Percentiles rank a stretch among this genome's conserved stretches.
Conservation (phyloP, 768 basidiomycete genomes). For the Russula olivacea region DNA sequence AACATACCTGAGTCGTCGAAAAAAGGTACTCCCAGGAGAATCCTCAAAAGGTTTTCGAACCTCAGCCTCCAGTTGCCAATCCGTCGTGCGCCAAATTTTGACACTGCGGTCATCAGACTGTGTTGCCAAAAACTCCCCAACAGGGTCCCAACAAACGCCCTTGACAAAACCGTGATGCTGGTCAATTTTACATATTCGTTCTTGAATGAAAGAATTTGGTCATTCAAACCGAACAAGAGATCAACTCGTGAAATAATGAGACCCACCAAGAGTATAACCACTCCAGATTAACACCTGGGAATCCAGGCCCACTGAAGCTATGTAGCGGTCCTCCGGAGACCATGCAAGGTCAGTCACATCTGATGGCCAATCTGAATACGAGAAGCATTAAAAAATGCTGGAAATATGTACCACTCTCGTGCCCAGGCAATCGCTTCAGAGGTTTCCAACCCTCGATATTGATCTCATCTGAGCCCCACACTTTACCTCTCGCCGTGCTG, state of each 20-base stretch:
- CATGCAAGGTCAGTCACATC: slow-evolving; percentile 96
- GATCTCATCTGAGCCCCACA: slow-evolving; percentile 92
- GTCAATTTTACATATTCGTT: slow-evolving; percentile 76
- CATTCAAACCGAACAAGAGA: neutral
- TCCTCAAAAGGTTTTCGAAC: slow-evolving; percentile 88
- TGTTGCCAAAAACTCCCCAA: slow-evolving; percentile 96
- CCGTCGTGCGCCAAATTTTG: slow-evolving; percentile 92
- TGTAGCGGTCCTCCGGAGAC: slow-evolving; percentile 86
- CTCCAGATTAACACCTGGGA: slow-evolving; percentile 92
- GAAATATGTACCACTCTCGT: slow-evolving; percentile 73
- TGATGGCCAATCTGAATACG: slow-evolving; percentile 30
- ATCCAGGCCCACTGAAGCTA: slow-evolving; percentile 92
- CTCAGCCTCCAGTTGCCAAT: slow-evolving; percentile 83
- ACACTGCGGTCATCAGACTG: slow-evolving; percentile 95
- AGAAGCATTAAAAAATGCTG: slow-evolving; percentile 8
- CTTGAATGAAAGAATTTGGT: slow-evolving; percentile 35
- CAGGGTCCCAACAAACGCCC: slow-evolving; percentile 98
- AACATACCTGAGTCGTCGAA: slow-evolving; percentile 74
- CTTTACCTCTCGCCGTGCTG: slow-evolving; percentile 75
- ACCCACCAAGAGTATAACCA: slow-evolving; percentile 79
- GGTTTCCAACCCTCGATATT: slow-evolving; percentile 99
- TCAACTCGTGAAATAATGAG: neutral
- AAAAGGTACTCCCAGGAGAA: slow-evolving; percentile 93
- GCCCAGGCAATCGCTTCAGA: slow-evolving; percentile 83
- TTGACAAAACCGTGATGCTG: slow-evolving; percentile 96